Base-by-base conservation (phyloP, 2,329 filamentous ascomycete species). In the Beauveria sp. region DNA sequence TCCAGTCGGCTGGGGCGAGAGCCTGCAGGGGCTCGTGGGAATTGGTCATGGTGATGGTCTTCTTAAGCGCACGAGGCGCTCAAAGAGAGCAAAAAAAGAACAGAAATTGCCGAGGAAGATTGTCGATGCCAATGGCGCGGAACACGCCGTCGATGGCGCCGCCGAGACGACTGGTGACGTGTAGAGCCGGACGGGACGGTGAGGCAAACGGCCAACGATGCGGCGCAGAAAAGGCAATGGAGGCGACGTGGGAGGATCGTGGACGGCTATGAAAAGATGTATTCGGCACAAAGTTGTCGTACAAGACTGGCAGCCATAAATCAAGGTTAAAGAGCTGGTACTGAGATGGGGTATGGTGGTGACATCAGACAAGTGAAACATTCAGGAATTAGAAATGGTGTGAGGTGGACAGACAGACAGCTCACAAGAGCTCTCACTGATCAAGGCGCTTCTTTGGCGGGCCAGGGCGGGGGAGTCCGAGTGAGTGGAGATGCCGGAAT, bases 91-190 rank as follows among this genome's bases (percentile, higher is more conserved):
- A 2, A 6, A 1, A 5, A 34, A 12, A 3, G 12, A 34, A 14
- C 5, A 20, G 16, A 24, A 20, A 2, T 20, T 51, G 9, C 16
- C 14, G 24, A 10, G 18, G 34, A 34, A 42, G 2, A 26, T 45
- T 48, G 43, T 10, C 31, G 54, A 20, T 48, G 54, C 77, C 88
- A 66, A 88, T 86, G 66, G 88, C 79, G 49, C 88, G 82, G 28
- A 93, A 79, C 0, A 82, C 83, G 62, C 90, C 90, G 67, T 92
- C 84, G 1, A 88, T 62, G 10, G 79, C 79, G 54, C 88, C 89
- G 60, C 90, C 90, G 1, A 92, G 80, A 3, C 88, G 87, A 31
- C 22, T 26, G 55, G 20, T 1, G 20, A 24, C 31, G 24, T 49
- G 31, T 34, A 40, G 43, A 14, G 43, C 45, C 20, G 40, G 40